Evolutionary conservation across 1,284 basidiomycete species (phyloP).

Genomic region (Apiotrichum porosum): DNA sequence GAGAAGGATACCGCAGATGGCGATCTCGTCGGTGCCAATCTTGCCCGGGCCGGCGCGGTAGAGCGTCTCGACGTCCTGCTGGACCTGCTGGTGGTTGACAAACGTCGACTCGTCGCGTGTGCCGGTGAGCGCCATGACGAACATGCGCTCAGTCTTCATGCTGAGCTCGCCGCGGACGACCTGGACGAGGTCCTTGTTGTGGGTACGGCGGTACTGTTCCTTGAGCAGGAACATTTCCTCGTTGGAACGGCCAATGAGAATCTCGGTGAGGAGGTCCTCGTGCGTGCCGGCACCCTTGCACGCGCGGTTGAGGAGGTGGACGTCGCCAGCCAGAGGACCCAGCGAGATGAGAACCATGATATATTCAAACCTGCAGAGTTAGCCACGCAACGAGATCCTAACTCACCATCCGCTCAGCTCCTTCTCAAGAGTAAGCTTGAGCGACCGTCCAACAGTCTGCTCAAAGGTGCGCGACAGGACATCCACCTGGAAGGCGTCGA

Average conservation of each 20-base stretch:
- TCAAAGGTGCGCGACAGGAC: slow-evolving; percentile 44
- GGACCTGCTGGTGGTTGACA: slow-evolving; percentile 45
- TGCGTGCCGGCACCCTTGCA: slow-evolving; percentile 47
- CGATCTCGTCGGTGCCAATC: slow-evolving; percentile 50
- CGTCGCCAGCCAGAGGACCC: slow-evolving; percentile 46
- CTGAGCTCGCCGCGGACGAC: slow-evolving; percentile 47
- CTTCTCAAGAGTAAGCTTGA: slow-evolving; percentile 46
- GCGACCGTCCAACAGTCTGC: slow-evolving; percentile 36
- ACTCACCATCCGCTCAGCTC: slow-evolving; percentile 46
- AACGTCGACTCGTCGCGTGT: slow-evolving; percentile 44
- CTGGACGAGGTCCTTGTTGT: slow-evolving; percentile 40
- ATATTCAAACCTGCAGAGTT: slow-evolving; percentile 42
- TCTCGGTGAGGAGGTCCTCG: slow-evolving; percentile 48
- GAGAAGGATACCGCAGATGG: slow-evolving; percentile 46
- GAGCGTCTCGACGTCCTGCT: slow-evolving; percentile 45
- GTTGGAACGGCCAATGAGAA: slow-evolving; percentile 47
- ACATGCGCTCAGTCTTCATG: slow-evolving; percentile 48
- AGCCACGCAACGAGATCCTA: neutral
- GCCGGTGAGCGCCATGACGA: slow-evolving; percentile 47
- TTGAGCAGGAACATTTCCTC: slow-evolving; percentile 49
- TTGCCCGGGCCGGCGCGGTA: slow-evolving; percentile 46
- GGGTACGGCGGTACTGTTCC: slow-evolving; percentile 41
- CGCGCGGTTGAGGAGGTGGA: slow-evolving; percentile 43
- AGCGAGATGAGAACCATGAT: slow-evolving; percentile 42
- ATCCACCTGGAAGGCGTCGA: slow-evolving; percentile 48